phyloP scores from a whole-genome alignment of 2,329 filamentous ascomycete genomes.

The Raffaelea arxii region DNA sequence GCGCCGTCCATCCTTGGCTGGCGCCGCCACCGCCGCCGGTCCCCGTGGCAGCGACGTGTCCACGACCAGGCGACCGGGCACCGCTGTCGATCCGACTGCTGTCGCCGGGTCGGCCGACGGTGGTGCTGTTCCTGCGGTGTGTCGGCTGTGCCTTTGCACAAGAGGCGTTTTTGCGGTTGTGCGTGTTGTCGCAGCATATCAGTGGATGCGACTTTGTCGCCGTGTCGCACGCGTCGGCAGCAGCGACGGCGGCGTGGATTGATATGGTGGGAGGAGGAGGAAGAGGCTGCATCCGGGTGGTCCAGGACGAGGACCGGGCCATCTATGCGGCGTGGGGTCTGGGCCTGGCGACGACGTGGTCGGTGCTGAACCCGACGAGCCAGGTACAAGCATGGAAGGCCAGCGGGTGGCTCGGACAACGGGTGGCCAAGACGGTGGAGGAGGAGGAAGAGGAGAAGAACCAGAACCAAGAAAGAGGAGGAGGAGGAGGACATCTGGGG shows the following conservation, averaged over 20 bases:
- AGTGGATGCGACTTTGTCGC: too few species aligned
- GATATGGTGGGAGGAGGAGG: conserved; percentile 47
- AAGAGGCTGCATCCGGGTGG: conserved; percentile 43
- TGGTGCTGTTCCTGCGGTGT: conserved; percentile 44
- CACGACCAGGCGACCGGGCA: conserved; percentile 36
- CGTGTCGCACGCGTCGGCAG: conserved; percentile 47
- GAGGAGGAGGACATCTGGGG: conserved; percentile 24
- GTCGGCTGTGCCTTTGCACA: conserved; percentile 48
- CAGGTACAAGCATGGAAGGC: conserved; percentile 44
- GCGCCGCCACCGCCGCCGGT: conserved; percentile 41
- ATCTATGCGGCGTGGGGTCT: conserved; percentile 52
- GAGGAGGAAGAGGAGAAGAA: conserved; percentile 14
- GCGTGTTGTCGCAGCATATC: too few species aligned
- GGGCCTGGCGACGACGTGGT: conserved; percentile 39
- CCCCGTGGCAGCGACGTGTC: conserved; percentile 31
- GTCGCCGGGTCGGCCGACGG: conserved; percentile 32
- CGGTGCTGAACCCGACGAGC: conserved; percentile 42
- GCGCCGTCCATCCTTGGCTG: conserved; percentile 44
- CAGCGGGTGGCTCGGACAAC: conserved; percentile 43
- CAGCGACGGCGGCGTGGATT: conserved; percentile 47
- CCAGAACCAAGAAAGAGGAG: conserved; percentile 3
- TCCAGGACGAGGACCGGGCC: conserved; percentile 46
- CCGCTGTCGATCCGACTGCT: conserved; percentile 29
- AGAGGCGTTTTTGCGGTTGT: too few species aligned
- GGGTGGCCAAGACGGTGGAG: conserved; percentile 37